Base-by-base conservation (phyloP, 2,329 filamentous ascomycete genomes). In the Fusarium xylarioides region DNA sequence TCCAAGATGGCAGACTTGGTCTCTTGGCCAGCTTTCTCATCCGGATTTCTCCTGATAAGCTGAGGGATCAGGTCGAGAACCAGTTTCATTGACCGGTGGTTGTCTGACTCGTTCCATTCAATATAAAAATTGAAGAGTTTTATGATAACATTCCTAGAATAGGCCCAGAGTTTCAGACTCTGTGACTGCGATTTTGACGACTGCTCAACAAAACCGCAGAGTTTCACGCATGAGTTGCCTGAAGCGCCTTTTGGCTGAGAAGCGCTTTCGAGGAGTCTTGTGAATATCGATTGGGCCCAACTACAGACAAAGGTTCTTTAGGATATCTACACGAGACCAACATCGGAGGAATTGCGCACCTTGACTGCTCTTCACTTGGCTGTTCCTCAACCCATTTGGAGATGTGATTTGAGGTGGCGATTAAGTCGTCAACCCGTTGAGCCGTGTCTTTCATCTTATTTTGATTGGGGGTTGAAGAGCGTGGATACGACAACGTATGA, bases 101-200 rank as follows among this genome's bases (percentile, higher is more conserved):
- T 87, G 76, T 91, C 90, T 63, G 88, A 88, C 75, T 91, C 90
- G 74, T 90, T 91, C 89, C 90, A 91, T 75, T 91, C 89, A 56
- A 91, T 83, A 77, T 90, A 92, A 76, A 90, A 91, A 60, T 87
- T 82, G 80, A 91, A 91, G 30, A 92, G 81, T 58, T 82, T 81
- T 56, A 86, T 73, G 26, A 83, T 85, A 7, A 87, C 85, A 35
- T 82, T 77, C 68, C 84, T 79, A 16, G 85, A 86, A 68, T 89
- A 90, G 4, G 87, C 87, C 83, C 89, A 89, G 15, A 76, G 71
- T 52, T 78, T 81, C 37, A 91, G 76, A 8, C 73, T 63, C 32
- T 80, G 68, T 15, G 85, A 83, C 19, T 77, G 71, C 7, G 89
- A 89, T 72, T 85, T 88, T 70, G 85, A 86, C 58, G 87, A 88